phyloP scores from a whole-genome alignment of 805 yeast species.

The Hanseniaspora clermontiae region DNA sequence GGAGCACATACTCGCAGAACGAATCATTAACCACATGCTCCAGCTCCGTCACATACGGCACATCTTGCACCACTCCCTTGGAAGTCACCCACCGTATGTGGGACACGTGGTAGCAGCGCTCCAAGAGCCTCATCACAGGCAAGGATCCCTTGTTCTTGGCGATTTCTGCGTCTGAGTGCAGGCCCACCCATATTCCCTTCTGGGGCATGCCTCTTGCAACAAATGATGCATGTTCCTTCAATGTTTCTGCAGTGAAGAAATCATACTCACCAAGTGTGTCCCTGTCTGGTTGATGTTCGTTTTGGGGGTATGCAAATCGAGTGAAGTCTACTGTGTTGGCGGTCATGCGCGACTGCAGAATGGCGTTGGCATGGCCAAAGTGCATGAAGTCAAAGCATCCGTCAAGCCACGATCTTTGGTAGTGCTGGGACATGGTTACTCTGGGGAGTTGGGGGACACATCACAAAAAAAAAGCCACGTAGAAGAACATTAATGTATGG shows the following conservation, averaged over 20 bases:
- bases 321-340: conserved; percentile 58
- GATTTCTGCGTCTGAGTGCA: conserved; percentile 86
- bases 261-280: neutral
- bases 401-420: conserved; percentile 75
- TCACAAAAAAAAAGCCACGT: too few species aligned
- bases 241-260: conserved; percentile 4
- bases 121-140: conserved; percentile 76
- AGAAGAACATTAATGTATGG: too few species aligned
- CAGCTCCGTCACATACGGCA: conserved; percentile 75
- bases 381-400: conserved; percentile 98
- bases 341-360: conserved; percentile 78
- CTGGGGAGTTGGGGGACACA: too few species aligned
- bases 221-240: neutral
- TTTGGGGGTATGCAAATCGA: neutral
- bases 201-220: neutral
- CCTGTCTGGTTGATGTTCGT: conserved; percentile 1
- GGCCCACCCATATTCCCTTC: conserved; percentile 37
- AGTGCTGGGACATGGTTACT: conserved; percentile 1
- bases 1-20: conserved; percentile 84
- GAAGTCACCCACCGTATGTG: conserved; percentile 75
- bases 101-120: conserved; percentile 70
- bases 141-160: conserved; percentile 81
- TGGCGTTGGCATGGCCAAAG: conserved; percentile 96
- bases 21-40: conserved; percentile 69
- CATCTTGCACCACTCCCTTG: conserved; percentile 49